These are phyloP conservation scores for Nyctanthes arbortristis DNA, from an alignment of 257 asterid species.

Conservation along the genomic window DNA sequence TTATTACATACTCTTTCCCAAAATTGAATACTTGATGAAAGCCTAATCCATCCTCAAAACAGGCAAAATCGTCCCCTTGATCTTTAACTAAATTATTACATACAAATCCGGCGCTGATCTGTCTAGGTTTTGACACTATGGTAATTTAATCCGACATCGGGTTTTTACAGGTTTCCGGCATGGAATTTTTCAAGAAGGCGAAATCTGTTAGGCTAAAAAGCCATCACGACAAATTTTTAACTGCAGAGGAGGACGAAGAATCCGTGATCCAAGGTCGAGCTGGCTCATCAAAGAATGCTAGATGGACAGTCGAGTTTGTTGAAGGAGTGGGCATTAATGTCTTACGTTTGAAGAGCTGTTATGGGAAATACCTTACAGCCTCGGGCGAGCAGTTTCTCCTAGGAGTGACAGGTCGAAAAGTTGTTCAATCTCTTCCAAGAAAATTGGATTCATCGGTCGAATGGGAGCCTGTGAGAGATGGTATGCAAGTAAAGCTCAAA, in stretches of 20 bases:
- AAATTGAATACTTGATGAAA: neutral
- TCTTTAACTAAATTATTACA: conserved; percentile 13
- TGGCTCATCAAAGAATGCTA: conserved; percentile 33
- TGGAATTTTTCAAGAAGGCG: conserved; percentile 39
- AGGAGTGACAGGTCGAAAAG: conserved; percentile 75
- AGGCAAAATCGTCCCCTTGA: neutral
- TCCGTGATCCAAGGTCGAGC: conserved; percentile 38
- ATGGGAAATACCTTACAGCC: conserved; percentile 71
- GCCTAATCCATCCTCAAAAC: conserved; percentile 15
- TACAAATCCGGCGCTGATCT: neutral
- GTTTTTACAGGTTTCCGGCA: conserved; percentile 46
- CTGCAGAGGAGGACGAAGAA: conserved; percentile 42
- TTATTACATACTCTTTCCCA: neutral
- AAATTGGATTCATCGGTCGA: conserved; percentile 34
- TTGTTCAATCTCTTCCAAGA: conserved; percentile 51
- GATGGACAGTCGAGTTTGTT: conserved; percentile 69
- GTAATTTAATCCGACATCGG: neutral
- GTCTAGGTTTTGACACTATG: neutral
- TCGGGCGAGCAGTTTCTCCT: conserved; percentile 55
- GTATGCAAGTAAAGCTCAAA: conserved; percentile 54
- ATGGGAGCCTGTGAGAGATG: conserved; percentile 80
- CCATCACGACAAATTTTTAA: conserved; percentile 34
- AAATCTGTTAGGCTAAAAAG: conserved; percentile 35
- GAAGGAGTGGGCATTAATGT: conserved; percentile 41
- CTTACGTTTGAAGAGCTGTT: conserved; percentile 67